A percentile compares a stretch with the other conserved stretches of the same genome.
Evolutionary conservation across 176 grass and related monocot genomes (phyloP).

Genomic region (Bolboschoenus planiculmis): DNA sequence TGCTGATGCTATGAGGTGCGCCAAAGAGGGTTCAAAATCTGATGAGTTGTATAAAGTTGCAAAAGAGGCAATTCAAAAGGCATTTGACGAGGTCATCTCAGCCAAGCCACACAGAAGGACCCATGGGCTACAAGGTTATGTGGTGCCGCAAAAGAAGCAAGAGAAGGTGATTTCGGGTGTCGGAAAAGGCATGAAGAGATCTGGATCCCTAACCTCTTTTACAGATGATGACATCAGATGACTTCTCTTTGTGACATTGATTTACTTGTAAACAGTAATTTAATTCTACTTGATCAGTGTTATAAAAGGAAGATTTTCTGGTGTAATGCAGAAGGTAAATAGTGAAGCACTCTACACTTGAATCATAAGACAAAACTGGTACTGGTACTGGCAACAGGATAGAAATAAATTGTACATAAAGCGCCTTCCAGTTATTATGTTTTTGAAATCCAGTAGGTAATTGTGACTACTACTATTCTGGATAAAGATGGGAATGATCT

Average conservation of each 20-base stretch:
- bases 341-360: background rate
- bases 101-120: slow-evolving; percentile 39
- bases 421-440: background rate
- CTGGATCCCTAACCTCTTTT: slow-evolving; percentile 40
- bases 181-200: slow-evolving; percentile 52
- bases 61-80: slow-evolving; percentile 69
- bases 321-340: slow-evolving; percentile 1
- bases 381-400: background rate
- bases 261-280: background rate
- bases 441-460: background rate
- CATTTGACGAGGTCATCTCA: slow-evolving; percentile 51
- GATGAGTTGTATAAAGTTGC: slow-evolving; percentile 62
- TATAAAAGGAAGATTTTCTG: background rate
- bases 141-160: slow-evolving; percentile 38
- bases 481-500: too few relatives aligned
- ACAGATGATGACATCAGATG: slow-evolving; percentile 33
- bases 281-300: slow-evolving; percentile 2
- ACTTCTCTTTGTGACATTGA: background rate
- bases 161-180: slow-evolving; percentile 35
- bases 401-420: background rate
- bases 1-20: slow-evolving; percentile 54
- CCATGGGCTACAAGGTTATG: slow-evolving; percentile 31
- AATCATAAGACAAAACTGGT: background rate
- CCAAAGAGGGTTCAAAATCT: slow-evolving; percentile 66
- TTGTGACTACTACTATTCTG: too few relatives aligned